Percentiles rank a stretch among this genome's conserved stretches.
Evolutionary conservation across 352 stramenopile species (phyloP).

Genomic region (Globisporangium apiculatum): DNA sequence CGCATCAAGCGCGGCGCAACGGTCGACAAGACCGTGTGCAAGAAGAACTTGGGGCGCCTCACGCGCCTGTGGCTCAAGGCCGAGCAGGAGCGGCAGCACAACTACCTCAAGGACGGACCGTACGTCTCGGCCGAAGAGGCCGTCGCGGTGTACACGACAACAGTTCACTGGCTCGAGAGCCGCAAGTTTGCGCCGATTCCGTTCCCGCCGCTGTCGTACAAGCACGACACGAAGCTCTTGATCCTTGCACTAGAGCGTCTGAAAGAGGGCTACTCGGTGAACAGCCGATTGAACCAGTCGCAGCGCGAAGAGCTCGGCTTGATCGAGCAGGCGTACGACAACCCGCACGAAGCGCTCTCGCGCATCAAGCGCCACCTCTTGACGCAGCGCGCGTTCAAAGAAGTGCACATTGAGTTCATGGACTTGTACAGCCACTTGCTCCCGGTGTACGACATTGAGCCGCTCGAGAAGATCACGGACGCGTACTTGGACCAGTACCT

Average conservation of each 20-base stretch:
- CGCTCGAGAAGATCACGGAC: slow-evolving; percentile 99
- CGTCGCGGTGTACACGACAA: slow-evolving; percentile 99
- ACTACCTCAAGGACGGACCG: slow-evolving; percentile 98
- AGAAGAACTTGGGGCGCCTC: slow-evolving; percentile 98
- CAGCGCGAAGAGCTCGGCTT: slow-evolving; percentile 98
- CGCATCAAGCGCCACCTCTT: slow-evolving; percentile 99
- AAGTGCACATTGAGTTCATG: slow-evolving; percentile 99
- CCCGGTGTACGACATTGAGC: slow-evolving; percentile 99
- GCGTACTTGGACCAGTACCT: slow-evolving; percentile 99
- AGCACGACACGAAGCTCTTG: slow-evolving; percentile 99
- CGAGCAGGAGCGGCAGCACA: slow-evolving; percentile 99
- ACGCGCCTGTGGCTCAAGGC: slow-evolving; percentile 99
- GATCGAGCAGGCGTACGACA: slow-evolving; percentile 99
- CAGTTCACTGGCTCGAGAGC: slow-evolving; percentile 99
- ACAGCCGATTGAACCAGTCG: slow-evolving; percentile 96
- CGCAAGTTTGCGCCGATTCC: slow-evolving; percentile 99
- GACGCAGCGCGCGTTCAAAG: slow-evolving; percentile 99
- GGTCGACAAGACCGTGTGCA: slow-evolving; percentile 99
- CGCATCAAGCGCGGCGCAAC: slow-evolving; percentile 99
- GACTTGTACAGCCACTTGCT: slow-evolving; percentile 99
- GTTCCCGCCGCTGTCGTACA: slow-evolving; percentile 99
- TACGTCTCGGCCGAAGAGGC: slow-evolving; percentile 99
- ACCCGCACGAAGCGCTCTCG: slow-evolving; percentile 97
- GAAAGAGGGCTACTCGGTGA: slow-evolving; percentile 98
- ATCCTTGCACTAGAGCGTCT: slow-evolving; percentile 98